Evolutionary conservation across 768 basidiomycete species (phyloP).

Genomic region (Leccinum rimulosum): DNA sequence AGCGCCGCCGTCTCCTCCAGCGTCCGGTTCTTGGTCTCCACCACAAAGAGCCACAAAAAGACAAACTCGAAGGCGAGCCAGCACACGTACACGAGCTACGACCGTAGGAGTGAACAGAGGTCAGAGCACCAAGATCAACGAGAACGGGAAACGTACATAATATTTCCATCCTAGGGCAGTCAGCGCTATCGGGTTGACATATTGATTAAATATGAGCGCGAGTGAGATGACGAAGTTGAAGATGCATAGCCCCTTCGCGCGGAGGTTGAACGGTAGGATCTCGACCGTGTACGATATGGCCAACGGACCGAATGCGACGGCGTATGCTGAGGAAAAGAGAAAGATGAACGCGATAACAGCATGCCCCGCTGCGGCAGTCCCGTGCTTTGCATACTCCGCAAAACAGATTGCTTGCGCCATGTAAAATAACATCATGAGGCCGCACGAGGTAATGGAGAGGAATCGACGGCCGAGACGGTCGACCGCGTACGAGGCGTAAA

Average conservation of each 20-base stretch:
- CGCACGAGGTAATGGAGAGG: neutral
- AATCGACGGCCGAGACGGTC: neutral
- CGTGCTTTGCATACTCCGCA: neutral
- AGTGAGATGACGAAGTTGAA: neutral
- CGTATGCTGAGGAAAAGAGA: neutral
- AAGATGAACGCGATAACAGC: neutral
- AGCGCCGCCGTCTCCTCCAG: neutral
- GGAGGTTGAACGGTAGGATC: neutral
- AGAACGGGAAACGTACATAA: neutral
- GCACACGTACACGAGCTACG: neutral
- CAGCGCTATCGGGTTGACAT: neutral
- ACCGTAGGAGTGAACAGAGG: neutral
- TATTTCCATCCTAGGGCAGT: neutral
- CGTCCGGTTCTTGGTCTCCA: neutral
- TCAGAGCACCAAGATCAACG: neutral
- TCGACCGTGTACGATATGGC: neutral
- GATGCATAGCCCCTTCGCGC: neutral
- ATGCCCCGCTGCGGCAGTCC: neutral
- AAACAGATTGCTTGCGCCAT: neutral
- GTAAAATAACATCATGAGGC: neutral
- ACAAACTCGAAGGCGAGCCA: neutral
- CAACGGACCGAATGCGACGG: neutral
- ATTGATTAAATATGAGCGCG: neutral
- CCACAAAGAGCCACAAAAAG: neutral
- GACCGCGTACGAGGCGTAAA: neutral